Percentiles rank a stretch among this genome's conserved stretches.
These are phyloP conservation scores for Anisodus tanguticus DNA, from an alignment of 257 asterid species.

Conservation along the genomic window DNA sequence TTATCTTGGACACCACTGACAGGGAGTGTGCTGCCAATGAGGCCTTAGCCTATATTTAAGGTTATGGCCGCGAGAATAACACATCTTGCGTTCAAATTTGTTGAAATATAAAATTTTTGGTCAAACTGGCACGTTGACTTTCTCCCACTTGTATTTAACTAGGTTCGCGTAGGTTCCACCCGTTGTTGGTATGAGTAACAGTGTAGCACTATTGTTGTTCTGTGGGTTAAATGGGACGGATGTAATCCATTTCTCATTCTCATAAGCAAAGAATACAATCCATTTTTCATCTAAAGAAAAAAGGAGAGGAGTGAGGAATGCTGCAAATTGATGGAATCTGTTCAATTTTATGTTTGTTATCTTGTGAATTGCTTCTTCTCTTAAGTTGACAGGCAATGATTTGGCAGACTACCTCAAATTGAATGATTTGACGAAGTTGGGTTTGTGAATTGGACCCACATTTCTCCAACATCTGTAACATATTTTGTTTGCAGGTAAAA, in stretches of 20 bases:
- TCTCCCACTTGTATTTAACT: not conserved
- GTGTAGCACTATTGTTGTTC: not conserved
- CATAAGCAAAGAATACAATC: not conserved
- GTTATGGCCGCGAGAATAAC: not conserved
- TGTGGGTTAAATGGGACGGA: not conserved
- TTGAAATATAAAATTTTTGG: not conserved
- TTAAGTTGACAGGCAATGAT: not conserved
- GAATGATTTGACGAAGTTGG: not conserved
- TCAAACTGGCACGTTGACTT: not conserved
- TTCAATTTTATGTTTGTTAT: not conserved
- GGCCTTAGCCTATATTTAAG: not conserved
- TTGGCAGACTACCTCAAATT: constrained; percentile 5
- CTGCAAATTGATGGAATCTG: not conserved
- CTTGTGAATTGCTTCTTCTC: constrained; percentile 8
- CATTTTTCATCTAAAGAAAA: not conserved
- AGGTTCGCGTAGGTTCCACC: constrained; percentile 10
- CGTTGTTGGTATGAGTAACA: not conserved
- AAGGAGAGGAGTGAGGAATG: not conserved
- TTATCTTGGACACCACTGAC: not conserved
- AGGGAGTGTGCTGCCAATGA: not conserved
- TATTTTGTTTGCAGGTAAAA: not conserved
- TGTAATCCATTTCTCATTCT: not conserved
- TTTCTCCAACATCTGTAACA: not conserved
- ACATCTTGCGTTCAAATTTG: not conserved
- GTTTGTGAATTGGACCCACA: not conserved